Evolutionary conservation across 192 early-diverging fungal genomes (phyloP), one percentile per base, ranked within the genome.

Genomic region (Rhizoclosmatium sp.): DNA sequence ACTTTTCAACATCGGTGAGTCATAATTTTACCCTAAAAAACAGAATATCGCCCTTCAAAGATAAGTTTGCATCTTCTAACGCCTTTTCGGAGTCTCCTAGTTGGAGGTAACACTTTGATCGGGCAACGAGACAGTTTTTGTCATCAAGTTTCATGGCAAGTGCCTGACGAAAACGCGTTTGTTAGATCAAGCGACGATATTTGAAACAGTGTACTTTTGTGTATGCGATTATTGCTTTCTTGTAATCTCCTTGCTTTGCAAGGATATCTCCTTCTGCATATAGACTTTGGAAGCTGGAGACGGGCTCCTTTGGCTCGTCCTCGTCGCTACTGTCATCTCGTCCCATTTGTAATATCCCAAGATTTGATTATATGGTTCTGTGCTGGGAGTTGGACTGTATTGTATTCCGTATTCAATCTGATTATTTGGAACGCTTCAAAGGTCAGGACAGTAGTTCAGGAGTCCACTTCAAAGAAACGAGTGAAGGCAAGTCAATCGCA

Each of bases 191-290:
- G 10, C 45, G 5, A 47, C 51, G 9, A 19, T 56, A 9, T 74
- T 14, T 3, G 51, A 19, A 54, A 51, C 3, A 74, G 3, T 66
- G 9, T 46, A 82, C 85, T 77, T 89, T 89, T 42, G 83, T 87
- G 54, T 78, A 89, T 5, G 85, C 87, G n/a, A 88, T 83, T 31
- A 89, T 85, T 14, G 88, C 87, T 65, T 89, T 86, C 14, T 56
- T 61, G 56, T 67, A 87, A 40, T 84, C 80, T 10, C 87, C 87
- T 62, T 85, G 84, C 56, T 89, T 83, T 51, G 83, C 78, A 45
- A 89, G 68, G 47, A 83, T 83, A 72, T 88, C 83, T 39, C 87
- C 88, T 56, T 89, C 88, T n/a, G 88, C 88, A 23, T 82, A 78
- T 1, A 82, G 59, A 12, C 72, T 75, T 60, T 89, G 87, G 78